Conservation (phyloP, 75 land plant genomes). For the Sequoiadendron giganteum region DNA sequence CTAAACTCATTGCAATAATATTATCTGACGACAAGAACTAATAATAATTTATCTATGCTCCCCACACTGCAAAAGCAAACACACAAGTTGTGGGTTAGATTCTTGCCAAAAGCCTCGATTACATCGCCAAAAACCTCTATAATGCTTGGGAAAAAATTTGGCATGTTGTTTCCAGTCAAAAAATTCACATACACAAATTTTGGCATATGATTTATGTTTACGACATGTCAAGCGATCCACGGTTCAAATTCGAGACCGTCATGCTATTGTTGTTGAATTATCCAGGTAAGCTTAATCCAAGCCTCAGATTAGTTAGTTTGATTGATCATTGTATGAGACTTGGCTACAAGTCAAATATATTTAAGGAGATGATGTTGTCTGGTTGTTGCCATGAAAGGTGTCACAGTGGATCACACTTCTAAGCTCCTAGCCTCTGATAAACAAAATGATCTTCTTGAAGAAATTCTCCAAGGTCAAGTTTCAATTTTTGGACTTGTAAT, state of each 20-base stretch:
- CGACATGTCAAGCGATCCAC: constrained; percentile 12
- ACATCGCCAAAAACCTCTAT: too few species aligned
- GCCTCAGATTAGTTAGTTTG: constrained; percentile 23
- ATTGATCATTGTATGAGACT: constrained; percentile 1
- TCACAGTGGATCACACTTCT: constrained; percentile 22
- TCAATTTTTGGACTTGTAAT: too few species aligned
- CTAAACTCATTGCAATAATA: too few species aligned
- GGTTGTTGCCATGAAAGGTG: constrained; percentile 20
- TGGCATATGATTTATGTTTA: constrained; percentile 5
- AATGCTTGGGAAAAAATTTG: too few species aligned
- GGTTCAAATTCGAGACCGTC: constrained; percentile 17
- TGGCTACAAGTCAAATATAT: constrained; percentile 21
- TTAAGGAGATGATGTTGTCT: constrained; percentile 16
- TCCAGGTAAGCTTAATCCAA: constrained; percentile 17
- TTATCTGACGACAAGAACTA: too few species aligned
- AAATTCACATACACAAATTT: too few species aligned
- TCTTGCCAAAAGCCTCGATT: too few species aligned
- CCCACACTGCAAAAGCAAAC: too few species aligned
- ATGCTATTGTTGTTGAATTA: constrained; percentile 24
- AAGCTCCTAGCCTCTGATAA: constrained; percentile 18
- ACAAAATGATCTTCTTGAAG: constrained; percentile 27
- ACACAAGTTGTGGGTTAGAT: too few species aligned
- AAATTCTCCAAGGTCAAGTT: constrained; percentile 20
- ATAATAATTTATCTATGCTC: too few species aligned
- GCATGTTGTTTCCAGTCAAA: too few species aligned